A percentile compares a stretch with the other conserved stretches of the same genome.
Conservation (phyloP, 495 filamentous ascomycete genomes). For the Podospora comata region DNA sequence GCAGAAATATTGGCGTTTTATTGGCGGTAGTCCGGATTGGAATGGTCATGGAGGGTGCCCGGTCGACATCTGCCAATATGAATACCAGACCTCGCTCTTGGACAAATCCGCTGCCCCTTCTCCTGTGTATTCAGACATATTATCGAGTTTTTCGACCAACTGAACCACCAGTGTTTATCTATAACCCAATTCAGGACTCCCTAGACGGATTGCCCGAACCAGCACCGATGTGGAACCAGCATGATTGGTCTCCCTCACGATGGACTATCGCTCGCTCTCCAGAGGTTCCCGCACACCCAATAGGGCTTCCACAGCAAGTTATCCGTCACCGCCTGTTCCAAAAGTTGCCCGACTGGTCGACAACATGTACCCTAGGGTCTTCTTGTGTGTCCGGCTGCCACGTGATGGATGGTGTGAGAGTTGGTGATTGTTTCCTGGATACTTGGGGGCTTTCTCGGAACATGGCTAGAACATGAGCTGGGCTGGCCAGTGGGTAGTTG, state of each 20-base stretch:
- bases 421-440: not conserved
- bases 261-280: not conserved
- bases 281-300: not conserved
- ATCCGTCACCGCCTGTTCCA: not conserved
- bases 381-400: not conserved
- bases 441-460: not conserved
- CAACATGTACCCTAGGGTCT: not conserved
- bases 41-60: not conserved
- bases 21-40: not conserved
- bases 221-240: not conserved
- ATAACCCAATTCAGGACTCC: not conserved
- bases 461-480: not conserved
- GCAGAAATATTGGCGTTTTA: not conserved
- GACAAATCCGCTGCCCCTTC: not conserved
- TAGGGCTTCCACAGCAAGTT: not conserved
- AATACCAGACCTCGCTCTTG: not conserved
- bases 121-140: not conserved
- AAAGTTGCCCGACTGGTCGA: not conserved
- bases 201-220: not conserved
- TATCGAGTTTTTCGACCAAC: not conserved
- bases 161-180: not conserved
- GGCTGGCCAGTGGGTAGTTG: no score
- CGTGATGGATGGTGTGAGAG: not conserved
- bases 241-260: not conserved
- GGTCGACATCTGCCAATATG: not conserved